Evolutionary conservation across 2,329 filamentous ascomycete genomes (phyloP), one percentile per base, ranked within the genome.

Genomic region (Beauveria sp.): DNA sequence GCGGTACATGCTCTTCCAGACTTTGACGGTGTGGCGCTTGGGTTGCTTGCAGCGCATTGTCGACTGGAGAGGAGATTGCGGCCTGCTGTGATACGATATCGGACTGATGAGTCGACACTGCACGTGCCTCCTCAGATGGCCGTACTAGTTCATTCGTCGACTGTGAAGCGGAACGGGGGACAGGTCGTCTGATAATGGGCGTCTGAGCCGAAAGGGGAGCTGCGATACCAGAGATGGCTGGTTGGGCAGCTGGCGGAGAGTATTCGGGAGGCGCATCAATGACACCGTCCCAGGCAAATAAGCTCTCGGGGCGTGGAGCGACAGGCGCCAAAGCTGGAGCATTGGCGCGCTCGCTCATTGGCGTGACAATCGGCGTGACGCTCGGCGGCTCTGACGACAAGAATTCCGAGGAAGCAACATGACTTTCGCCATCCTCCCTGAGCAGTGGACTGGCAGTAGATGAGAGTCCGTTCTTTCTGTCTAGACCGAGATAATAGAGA

Each of bases 391-490:
- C 55, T 3, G 62, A 47, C 1, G 62, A 55, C 9, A 40, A 47
- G 40, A 46, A 53, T 42, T 53, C 45, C 8, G 49, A 61, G 1
- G 45, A 46, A 2, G 63, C 24, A 62, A 56, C 22, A 14, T 63
- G 45, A 26, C 60, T 9, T 50, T 61, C 30, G 51, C 55, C 34
- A 24, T 51, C 16, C n/a, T 58, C 18, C 63, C 65, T 63, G 28
- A 65, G 63, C 5, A 65, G 54, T 16, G 66, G 63, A 8, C 67
- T 63, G 22, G 49, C 9, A 4, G 58, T 64, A 0, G 69, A 68
- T 67, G 70, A 73, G 8, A 74, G 43, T 0, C 70, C 71, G 7
- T 66, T 66, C 5, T 53, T 34, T 22, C 66, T 71, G 9, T 65
- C 67, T 3, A 51, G 56, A 1, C 70, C 72, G 3, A 74, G 60